These are phyloP conservation scores for Colletotrichum sp. DNA, from an alignment of 2,329 filamentous ascomycete genomes.

Conservation along the genomic window DNA sequence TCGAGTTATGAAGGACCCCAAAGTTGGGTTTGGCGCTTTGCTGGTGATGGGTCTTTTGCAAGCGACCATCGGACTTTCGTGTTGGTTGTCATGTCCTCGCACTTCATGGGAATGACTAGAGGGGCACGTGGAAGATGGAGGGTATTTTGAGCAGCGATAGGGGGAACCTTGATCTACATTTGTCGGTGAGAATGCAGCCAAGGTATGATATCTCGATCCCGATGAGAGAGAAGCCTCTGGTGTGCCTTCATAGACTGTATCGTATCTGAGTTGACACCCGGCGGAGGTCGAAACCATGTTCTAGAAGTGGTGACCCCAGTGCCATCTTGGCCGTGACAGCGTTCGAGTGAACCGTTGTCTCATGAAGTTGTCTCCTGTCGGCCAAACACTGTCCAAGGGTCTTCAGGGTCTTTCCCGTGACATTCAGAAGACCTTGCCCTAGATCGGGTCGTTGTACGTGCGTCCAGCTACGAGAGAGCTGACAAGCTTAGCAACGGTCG, in stretches of 20 bases:
- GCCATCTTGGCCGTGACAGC: not conserved
- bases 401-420: not conserved
- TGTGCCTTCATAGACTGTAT: not conserved
- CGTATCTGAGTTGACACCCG: not conserved
- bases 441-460: not conserved
- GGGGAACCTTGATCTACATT: not conserved
- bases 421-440: not conserved
- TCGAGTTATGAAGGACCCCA: not conserved
- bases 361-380: not conserved
- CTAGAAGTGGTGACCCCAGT: not conserved
- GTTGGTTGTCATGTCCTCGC: not conserved
- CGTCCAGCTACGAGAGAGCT: not conserved
- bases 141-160: not conserved
- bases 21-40: not conserved
- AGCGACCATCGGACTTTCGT: not conserved
- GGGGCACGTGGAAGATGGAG: not conserved
- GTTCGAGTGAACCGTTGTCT: not conserved
- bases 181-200: not conserved
- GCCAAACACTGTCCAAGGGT: not conserved
- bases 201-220: not conserved
- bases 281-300: not conserved
- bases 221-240: not conserved
- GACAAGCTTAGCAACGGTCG: not conserved
- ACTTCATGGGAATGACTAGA: not conserved
- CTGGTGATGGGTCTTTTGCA: not conserved